These are phyloP conservation scores for Rhododendron mucronatum DNA, from an alignment of 148 eudicot species.

Conservation along the genomic window DNA sequence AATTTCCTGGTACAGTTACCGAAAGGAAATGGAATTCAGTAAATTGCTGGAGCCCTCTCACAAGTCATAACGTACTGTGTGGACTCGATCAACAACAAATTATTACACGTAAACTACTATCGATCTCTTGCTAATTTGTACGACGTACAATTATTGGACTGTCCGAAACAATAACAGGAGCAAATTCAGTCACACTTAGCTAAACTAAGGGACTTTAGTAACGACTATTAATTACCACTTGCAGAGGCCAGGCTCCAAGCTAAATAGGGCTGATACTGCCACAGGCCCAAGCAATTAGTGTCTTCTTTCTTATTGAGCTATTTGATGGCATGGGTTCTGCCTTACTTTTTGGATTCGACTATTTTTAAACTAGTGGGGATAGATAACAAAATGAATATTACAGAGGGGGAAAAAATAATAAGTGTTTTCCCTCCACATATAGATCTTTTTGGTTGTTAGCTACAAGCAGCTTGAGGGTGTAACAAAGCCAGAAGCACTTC, in stretches of 20 bases:
- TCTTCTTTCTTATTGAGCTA: neutral
- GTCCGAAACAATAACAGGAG: no score
- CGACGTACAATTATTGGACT: no score
- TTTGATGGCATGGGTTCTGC: neutral
- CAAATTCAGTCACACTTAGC: neutral
- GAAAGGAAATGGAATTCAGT: neutral
- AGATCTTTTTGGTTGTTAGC: neutral
- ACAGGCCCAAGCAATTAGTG: neutral
- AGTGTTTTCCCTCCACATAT: neutral
- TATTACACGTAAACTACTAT: no score
- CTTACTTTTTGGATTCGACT: neutral
- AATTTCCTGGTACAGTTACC: no score
- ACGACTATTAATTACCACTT: neutral
- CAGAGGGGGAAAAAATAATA: neutral
- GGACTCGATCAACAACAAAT: neutral
- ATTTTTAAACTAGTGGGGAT: neutral
- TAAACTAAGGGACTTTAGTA: neutral
- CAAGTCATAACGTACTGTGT: neutral
- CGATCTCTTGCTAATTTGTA: no score
- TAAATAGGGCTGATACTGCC: neutral
- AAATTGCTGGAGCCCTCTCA: neutral
- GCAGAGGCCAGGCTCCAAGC: slow-evolving; percentile 1
- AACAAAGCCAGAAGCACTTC: slow-evolving; percentile 23
- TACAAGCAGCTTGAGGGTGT: slow-evolving; percentile 27
- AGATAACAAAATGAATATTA: neutral